A percentile compares a stretch with the other conserved stretches of the same genome.
Conservation (phyloP, 805 yeast genomes). For the Wickerhamomyces canadensis region DNA sequence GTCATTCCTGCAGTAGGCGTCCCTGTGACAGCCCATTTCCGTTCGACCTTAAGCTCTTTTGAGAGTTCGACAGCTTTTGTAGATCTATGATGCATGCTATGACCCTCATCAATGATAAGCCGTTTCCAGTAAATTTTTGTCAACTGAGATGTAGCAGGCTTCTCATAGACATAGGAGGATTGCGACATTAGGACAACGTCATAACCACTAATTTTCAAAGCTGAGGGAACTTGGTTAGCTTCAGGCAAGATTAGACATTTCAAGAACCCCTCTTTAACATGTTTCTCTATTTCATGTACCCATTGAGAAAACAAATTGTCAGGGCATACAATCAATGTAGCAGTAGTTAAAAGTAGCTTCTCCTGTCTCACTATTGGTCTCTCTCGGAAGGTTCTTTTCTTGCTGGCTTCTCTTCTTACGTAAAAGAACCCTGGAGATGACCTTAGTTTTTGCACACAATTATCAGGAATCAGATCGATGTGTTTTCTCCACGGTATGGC, state of each 20-base stretch:
- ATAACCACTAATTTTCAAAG: slow-evolving; percentile 32
- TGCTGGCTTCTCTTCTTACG: slow-evolving; percentile 17
- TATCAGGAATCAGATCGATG: slow-evolving; percentile 36
- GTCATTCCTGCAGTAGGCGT: slow-evolving; percentile 73
- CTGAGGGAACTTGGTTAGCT: slow-evolving; percentile 22
- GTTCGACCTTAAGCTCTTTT: slow-evolving; percentile 44
- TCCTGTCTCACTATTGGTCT: slow-evolving; percentile 17
- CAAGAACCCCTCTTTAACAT: slow-evolving; percentile 36
- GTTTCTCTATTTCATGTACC: slow-evolving; percentile 54
- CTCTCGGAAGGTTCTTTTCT: slow-evolving; percentile 15
- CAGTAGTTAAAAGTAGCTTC: slow-evolving; percentile 38
- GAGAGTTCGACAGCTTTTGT: slow-evolving; percentile 48
- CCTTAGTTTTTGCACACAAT: slow-evolving; percentile 32
- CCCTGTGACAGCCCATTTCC: slow-evolving; percentile 73
- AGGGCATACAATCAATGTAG: slow-evolving; percentile 60
- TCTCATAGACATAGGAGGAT: slow-evolving; percentile 39
- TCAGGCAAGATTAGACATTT: slow-evolving; percentile 27
- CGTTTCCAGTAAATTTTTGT: slow-evolving; percentile 56
- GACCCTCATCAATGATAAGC: slow-evolving; percentile 73
- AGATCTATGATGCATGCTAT: slow-evolving; percentile 48
- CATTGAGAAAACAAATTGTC: slow-evolving; percentile 65
- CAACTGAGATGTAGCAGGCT: slow-evolving; percentile 30
- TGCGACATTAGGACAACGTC: slow-evolving; percentile 51
- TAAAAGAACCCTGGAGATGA: slow-evolving; percentile 42
- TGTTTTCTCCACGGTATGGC: slow-evolving; percentile 58